phyloP scores from a whole-genome alignment of 768 basidiomycete species.

The Exidia glandulosa region DNA sequence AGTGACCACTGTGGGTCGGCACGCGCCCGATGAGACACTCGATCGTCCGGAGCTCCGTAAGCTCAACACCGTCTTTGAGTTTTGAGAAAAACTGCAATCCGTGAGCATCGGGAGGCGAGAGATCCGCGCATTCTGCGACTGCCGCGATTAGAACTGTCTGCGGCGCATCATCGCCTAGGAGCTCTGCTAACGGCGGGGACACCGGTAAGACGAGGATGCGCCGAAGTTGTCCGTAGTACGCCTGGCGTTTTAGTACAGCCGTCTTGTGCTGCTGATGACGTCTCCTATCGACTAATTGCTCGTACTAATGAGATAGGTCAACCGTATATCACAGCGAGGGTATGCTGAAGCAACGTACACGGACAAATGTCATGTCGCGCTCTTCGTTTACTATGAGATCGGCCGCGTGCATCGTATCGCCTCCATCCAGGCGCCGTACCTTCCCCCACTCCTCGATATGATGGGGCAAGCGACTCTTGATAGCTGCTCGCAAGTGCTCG shows the following conservation, averaged over 20 bases:
- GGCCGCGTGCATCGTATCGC: slow-evolving; percentile 14
- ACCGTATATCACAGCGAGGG: not conserved
- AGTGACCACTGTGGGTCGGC: not conserved
- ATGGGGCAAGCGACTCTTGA: not conserved
- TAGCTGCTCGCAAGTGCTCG: not conserved
- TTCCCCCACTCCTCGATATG: slow-evolving; percentile 12
- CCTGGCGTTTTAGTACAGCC: not conserved
- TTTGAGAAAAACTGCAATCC: not conserved
- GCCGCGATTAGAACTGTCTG: not conserved
- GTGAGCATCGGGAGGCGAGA: not conserved
- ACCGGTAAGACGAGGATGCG: not conserved
- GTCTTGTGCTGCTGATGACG: not conserved
- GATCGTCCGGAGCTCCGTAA: not conserved
- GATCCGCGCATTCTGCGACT: not conserved
- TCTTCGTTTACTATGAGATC: not conserved
- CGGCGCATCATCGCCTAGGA: not conserved
- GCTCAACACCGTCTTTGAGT: not conserved
- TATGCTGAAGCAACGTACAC: not conserved
- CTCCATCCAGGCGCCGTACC: slow-evolving; percentile 14
- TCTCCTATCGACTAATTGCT: not conserved
- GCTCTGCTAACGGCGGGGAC: not conserved
- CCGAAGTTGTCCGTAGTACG: not conserved
- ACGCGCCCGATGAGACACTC: not conserved
- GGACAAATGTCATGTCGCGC: not conserved
- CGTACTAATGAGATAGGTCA: not conserved